Percentiles rank a stretch among this genome's conserved stretches.
These are phyloP conservation scores for Parathielavia hyrcaniae DNA, from an alignment of 495 filamentous ascomycete species.

Conservation along the genomic window DNA sequence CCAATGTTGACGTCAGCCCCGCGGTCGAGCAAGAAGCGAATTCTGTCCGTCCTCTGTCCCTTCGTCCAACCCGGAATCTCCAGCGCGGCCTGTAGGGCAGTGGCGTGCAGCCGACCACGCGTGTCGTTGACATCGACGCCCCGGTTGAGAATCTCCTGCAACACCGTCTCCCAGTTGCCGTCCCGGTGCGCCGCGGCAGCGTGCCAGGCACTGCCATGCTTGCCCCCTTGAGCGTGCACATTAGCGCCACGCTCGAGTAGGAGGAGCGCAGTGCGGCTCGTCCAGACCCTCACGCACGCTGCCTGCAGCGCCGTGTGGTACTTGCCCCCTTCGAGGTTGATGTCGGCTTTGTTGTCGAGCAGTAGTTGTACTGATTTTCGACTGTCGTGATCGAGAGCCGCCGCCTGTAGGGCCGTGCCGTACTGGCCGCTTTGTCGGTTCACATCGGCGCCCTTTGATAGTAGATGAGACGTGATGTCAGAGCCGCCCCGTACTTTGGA, in stretches of 20 bases:
- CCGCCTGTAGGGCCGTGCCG: not conserved
- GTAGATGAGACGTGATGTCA: not conserved
- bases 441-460: not conserved
- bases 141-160: not conserved
- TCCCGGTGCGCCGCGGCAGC: not conserved
- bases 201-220: not conserved
- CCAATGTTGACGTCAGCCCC: not conserved
- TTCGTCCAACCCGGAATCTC: not conserved
- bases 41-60: too few relatives aligned
- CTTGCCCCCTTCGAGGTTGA: not conserved
- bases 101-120: not conserved
- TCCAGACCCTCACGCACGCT: not conserved
- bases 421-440: not conserved
- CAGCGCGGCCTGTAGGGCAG: not conserved
- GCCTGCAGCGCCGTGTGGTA: not conserved
- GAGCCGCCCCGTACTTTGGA: not conserved
- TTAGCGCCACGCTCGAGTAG: not conserved
- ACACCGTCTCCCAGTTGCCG: not conserved
- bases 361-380: not conserved
- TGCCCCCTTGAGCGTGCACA: not conserved
- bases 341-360: not conserved
- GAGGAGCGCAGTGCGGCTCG: not conserved
- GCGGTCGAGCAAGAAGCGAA: not conserved
- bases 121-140: conserved; percentile 1
- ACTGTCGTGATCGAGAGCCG: not conserved